phyloP scores from a whole-genome alignment of 140 eudicot genomes.

The Flaveria floridana region DNA sequence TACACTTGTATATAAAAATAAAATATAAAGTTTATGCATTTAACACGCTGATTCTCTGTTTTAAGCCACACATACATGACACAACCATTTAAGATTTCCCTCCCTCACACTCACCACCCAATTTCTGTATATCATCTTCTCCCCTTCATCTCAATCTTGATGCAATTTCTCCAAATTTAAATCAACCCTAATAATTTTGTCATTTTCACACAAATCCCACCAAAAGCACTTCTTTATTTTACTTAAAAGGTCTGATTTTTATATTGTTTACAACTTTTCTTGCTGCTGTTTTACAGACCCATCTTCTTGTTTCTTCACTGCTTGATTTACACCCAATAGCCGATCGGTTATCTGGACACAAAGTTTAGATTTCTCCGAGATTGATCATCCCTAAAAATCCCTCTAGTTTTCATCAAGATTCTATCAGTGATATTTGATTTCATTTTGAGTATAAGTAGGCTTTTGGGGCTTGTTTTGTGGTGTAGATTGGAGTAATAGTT shows the following conservation, averaged over 20 bases:
- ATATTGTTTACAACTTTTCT: background rate
- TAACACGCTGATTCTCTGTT: background rate
- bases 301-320: slow-evolving; percentile 1
- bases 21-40: background rate
- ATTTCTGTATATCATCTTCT: background rate
- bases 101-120: background rate
- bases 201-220: slow-evolving; percentile 25
- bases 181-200: slow-evolving; percentile 22
- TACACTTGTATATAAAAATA: too few relatives aligned
- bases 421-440: background rate
- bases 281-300: slow-evolving; percentile 14
- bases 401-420: slow-evolving; percentile 33
- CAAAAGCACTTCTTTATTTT: background rate
- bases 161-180: background rate
- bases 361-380: slow-evolving; percentile 37
- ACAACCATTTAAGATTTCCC: background rate
- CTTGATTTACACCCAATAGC: slow-evolving; percentile 7
- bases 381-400: slow-evolving; percentile 33
- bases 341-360: background rate
- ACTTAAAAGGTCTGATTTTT: slow-evolving; percentile 7
- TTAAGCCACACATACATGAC: background rate
- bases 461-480: slow-evolving; percentile 25
- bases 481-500: slow-evolving; percentile 19
- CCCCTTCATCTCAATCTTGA: slow-evolving; percentile 14
- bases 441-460: slow-evolving; percentile 6